Conservation (phyloP, 192 early-diverging fungal species). For the Cetraspora pellucida region DNA sequence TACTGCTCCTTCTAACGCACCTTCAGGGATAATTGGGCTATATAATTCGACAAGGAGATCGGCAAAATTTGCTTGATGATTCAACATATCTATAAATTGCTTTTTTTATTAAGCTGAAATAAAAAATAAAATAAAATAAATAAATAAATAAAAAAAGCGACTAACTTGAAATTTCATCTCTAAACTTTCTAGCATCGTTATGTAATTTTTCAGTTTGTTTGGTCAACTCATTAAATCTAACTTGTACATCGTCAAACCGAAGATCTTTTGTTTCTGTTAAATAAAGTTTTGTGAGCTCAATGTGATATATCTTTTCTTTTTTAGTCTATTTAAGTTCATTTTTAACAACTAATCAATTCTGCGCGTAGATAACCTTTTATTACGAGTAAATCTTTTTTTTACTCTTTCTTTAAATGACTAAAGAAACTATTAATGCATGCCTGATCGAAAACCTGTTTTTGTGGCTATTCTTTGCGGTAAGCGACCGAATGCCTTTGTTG, state of each 20-base stretch:
- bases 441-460: slow-evolving; percentile 1
- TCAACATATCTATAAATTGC: slow-evolving; percentile 36
- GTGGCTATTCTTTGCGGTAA: slow-evolving; percentile 4
- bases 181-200: slow-evolving; percentile 29
- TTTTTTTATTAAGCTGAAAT: neutral
- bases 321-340: neutral
- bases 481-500: neutral
- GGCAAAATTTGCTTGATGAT: slow-evolving; percentile 46
- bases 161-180: slow-evolving; percentile 13
- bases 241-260: slow-evolving; percentile 16
- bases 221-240: slow-evolving; percentile 9
- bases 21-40: slow-evolving; percentile 30
- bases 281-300: neutral
- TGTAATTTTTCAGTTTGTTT: slow-evolving; percentile 19
- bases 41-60: slow-evolving; percentile 45
- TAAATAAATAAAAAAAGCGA: slow-evolving; percentile 4
- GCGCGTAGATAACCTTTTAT: neutral
- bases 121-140: too few species aligned
- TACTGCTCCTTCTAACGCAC: slow-evolving; percentile 30
- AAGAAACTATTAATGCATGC: neutral
- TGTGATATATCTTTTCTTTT: neutral
- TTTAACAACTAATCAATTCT: neutral
- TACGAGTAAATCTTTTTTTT: too few species aligned
- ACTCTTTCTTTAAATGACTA: neutral
- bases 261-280: slow-evolving; percentile 13